These are phyloP conservation scores for Hypsizygus marmoreus DNA, from an alignment of 768 basidiomycete genomes.

Conservation along the genomic window DNA sequence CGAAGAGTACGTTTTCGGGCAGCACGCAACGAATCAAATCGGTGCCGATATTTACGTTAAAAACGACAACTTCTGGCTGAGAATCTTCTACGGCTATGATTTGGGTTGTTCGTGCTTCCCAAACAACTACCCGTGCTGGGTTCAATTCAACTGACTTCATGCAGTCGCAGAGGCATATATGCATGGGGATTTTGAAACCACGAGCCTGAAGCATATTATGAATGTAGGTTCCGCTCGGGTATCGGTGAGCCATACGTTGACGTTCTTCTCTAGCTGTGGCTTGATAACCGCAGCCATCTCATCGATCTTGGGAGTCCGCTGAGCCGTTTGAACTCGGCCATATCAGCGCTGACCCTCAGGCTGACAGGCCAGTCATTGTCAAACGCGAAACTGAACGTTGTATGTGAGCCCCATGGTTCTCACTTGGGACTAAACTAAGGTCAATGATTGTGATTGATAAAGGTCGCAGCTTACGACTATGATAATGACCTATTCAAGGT, in stretches of 20 bases:
- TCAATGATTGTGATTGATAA: background rate
- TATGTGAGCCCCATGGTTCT: background rate
- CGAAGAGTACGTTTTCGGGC: background rate
- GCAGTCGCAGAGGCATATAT: slow-evolving; percentile 5
- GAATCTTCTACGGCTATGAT: background rate
- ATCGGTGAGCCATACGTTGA: too few relatives aligned
- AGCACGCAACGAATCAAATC: background rate
- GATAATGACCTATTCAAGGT: slow-evolving; percentile 6
- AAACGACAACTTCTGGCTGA: slow-evolving; percentile 4
- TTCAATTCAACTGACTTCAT: background rate
- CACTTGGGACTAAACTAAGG: background rate
- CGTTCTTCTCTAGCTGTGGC: background rate
- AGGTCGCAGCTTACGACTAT: slow-evolving; percentile 1
- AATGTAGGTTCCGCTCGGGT: background rate
- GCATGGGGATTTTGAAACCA: slow-evolving; percentile 5
- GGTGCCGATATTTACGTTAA: background rate
- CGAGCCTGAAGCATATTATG: slow-evolving; percentile 1
- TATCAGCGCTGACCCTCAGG: slow-evolving; percentile 1
- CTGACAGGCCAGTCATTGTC: slow-evolving; percentile 1
- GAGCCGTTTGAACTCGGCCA: slow-evolving; percentile 1
- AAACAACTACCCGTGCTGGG: too few relatives aligned
- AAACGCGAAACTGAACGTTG: slow-evolving; percentile 2
- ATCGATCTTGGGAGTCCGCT: background rate
- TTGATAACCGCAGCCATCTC: slow-evolving; percentile 2
- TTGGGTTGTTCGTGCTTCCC: background rate